Evolutionary conservation across 1,139 yeast genomes (phyloP).

Genomic region (Debaryomyces coudertii): DNA sequence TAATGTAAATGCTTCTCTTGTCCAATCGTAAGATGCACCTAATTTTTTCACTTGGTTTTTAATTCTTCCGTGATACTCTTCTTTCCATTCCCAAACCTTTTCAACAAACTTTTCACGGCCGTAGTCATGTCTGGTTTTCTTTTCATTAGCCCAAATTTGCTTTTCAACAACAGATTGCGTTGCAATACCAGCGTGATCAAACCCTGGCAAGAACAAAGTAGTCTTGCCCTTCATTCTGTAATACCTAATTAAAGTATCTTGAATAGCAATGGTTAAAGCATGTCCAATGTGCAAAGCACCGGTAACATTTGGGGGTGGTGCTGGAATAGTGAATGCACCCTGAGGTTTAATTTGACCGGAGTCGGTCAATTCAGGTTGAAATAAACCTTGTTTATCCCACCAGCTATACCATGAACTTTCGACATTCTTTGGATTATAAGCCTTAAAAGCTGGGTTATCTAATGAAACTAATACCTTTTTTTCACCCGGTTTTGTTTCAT

Average conservation of each 20-base stretch:
- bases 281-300: slow-evolving; percentile 99
- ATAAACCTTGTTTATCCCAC: slow-evolving; percentile 91
- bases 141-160: slow-evolving; percentile 86
- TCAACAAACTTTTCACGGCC: slow-evolving; percentile 89
- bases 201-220: slow-evolving; percentile 91
- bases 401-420: slow-evolving; percentile 98
- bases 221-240: slow-evolving; percentile 98
- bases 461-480: slow-evolving; percentile 83
- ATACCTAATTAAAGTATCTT: slow-evolving; percentile 89
- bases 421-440: slow-evolving; percentile 89
- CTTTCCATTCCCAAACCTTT: slow-evolving; percentile 98
- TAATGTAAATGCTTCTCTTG: slow-evolving; percentile 89
- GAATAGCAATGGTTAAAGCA: slow-evolving; percentile 93
- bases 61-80: slow-evolving; percentile 84
- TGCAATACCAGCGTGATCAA: slow-evolving; percentile 99
- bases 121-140: slow-evolving; percentile 90
- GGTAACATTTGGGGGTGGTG: slow-evolving; percentile 98
- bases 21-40: slow-evolving; percentile 98
- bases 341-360: slow-evolving; percentile 79
- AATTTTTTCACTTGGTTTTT: slow-evolving; percentile 80
- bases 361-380: slow-evolving; percentile 80
- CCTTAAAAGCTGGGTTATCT: slow-evolving; percentile 92
- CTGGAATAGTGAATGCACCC: slow-evolving; percentile 88
- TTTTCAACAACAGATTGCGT: slow-evolving; percentile 99
- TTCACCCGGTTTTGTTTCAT: slow-evolving; percentile 83